A percentile compares a stretch with the other conserved stretches of the same genome.
Conservation (phyloP, 106 monocot species). For the Dendrobium catenatum region DNA sequence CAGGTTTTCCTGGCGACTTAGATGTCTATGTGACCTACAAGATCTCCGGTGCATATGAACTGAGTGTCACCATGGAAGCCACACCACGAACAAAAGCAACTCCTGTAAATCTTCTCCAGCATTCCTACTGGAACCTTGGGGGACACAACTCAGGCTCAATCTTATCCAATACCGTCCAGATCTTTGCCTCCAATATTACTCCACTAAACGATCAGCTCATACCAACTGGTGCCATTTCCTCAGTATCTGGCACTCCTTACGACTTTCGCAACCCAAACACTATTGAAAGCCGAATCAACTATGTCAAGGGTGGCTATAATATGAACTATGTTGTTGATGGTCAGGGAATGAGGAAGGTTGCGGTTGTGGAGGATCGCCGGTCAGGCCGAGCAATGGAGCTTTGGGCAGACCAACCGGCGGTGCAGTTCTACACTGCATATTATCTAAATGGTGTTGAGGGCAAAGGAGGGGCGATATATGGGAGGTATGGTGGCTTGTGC, state of each 20-base stretch:
- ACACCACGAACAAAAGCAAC: conserved; percentile 33
- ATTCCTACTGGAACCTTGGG: conserved; percentile 57
- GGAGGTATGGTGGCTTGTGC: conserved; percentile 26
- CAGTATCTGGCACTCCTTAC: conserved; percentile 31
- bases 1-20: conserved; percentile 74
- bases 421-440: conserved; percentile 57
- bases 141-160: conserved; percentile 38
- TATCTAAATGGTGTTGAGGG: conserved; percentile 27
- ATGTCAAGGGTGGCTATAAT: conserved; percentile 42
- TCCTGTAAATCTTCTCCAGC: conserved; percentile 47
- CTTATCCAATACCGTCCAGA: conserved; percentile 39
- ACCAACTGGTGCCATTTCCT: conserved; percentile 32
- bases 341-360: conserved; percentile 43
- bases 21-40: conserved; percentile 80
- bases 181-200: conserved; percentile 39
- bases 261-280: conserved; percentile 32
- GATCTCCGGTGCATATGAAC: conserved; percentile 37
- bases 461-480: conserved; percentile 43
- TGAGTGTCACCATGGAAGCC: conserved; percentile 48
- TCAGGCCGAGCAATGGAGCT: conserved; percentile 44
- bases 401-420: conserved; percentile 45
- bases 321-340: conserved; percentile 59
- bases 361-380: conserved; percentile 23
- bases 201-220: conserved; percentile 28
- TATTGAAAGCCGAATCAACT: conserved; percentile 27